Evolutionary conservation across 805 yeast genomes (phyloP).

Genomic region (Ogataea pini): DNA sequence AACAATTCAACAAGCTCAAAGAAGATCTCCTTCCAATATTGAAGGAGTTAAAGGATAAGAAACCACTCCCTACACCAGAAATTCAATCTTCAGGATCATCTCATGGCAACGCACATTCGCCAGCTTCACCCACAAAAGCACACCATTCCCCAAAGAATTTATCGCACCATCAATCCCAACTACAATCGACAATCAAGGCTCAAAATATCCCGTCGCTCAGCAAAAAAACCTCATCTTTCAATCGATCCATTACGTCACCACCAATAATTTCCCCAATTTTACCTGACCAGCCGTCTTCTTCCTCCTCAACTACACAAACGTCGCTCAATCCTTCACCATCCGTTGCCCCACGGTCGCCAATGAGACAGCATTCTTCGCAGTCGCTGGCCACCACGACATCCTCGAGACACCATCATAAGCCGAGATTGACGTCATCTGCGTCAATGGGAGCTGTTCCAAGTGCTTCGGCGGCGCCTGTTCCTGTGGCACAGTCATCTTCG

Average conservation of each 20-base stretch:
- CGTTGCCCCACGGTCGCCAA: conserved; percentile 12
- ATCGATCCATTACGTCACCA: conserved; percentile 21
- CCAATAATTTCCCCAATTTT: conserved; percentile 22
- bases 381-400: neutral
- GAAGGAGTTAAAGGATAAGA: conserved; percentile 60
- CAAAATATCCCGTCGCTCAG: conserved; percentile 17
- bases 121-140: conserved; percentile 12
- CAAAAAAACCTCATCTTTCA: conserved; percentile 11
- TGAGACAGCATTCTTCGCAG: conserved; percentile 6
- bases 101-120: conserved; percentile 12
- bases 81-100: conserved; percentile 3
- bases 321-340: conserved; percentile 10
- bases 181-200: conserved; percentile 26
- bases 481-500: too few relatives aligned
- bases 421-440: conserved; percentile 12
- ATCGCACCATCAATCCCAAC: conserved; percentile 24
- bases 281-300: conserved; percentile 15
- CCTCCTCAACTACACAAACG: conserved; percentile 6
- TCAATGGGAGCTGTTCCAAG: conserved; percentile 16
- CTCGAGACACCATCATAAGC: conserved; percentile 12
- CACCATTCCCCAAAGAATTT: conserved; percentile 15
- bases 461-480: neutral
- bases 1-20: conserved; percentile 55
- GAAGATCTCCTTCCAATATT: conserved; percentile 67
- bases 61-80: conserved; percentile 67